A percentile compares a stretch with the other conserved stretches of the same genome.
Conservation (phyloP, 805 yeast species). For the Clavispora phyllophila region DNA sequence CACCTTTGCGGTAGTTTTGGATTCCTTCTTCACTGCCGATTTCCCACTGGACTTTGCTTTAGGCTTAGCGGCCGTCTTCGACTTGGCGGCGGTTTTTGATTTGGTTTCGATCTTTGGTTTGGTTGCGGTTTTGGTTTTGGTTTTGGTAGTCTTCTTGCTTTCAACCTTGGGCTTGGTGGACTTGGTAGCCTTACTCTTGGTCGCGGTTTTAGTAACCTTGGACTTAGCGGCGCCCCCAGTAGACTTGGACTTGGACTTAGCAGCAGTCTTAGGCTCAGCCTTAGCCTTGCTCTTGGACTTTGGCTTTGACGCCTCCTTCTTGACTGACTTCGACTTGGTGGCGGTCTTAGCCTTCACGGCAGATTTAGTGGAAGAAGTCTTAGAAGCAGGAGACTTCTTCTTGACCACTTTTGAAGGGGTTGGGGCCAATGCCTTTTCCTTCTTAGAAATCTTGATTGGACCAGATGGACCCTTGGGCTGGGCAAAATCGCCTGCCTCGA, state of each 20-base stretch:
- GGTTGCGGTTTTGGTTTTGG: background rate
- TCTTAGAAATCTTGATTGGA: slow-evolving; percentile 64
- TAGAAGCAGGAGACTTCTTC: background rate
- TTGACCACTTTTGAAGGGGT: background rate
- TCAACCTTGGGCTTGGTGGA: slow-evolving; percentile 18
- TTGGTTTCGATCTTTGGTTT: background rate
- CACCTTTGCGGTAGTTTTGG: background rate
- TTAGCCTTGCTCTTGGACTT: slow-evolving; percentile 5
- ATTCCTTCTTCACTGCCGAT: background rate
- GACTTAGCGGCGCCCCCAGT: background rate
- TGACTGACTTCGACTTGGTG: background rate
- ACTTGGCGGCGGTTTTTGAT: slow-evolving; percentile 1
- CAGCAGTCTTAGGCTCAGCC: background rate
- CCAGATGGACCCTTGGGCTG: slow-evolving; percentile 93
- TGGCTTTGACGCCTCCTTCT: slow-evolving; percentile 2
- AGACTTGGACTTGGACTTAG: background rate
- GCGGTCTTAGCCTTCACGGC: background rate
- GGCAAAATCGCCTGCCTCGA: slow-evolving; percentile 64
- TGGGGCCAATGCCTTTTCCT: slow-evolving; percentile 17
- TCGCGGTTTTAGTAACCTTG: background rate
- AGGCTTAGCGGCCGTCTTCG: slow-evolving; percentile 2
- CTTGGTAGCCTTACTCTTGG: slow-evolving; percentile 1
- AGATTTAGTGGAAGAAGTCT: background rate
- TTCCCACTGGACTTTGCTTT: background rate
- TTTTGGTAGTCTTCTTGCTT: background rate